Conservation (phyloP, 1,284 basidiomycete genomes). For the Ceraceosorus bombacis region DNA sequence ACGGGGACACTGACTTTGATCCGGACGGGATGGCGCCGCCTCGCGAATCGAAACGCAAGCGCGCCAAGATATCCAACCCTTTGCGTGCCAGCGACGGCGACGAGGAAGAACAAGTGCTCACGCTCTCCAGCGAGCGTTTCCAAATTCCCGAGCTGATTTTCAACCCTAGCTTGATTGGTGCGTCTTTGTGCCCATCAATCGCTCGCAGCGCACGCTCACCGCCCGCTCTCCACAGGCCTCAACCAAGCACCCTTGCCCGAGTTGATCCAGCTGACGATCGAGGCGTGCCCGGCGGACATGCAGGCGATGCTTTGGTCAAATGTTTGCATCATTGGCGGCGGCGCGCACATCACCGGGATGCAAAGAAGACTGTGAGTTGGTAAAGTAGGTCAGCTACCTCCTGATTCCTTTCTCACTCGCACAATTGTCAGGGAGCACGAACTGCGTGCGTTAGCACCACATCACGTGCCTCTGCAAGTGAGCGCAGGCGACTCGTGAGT, state of each 20-base stretch:
- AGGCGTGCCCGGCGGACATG: constrained; percentile 55
- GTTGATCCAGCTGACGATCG: constrained; percentile 68
- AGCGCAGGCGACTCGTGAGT: neutral
- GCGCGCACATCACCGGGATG: constrained; percentile 67
- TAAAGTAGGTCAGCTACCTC: neutral
- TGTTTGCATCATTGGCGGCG: constrained; percentile 80
- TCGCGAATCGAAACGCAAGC: neutral
- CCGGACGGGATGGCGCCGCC: constrained; percentile 17
- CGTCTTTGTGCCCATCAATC: neutral
- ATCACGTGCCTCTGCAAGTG: constrained; percentile 22
- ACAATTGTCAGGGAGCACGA: constrained; percentile 16
- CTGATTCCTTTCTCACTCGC: neutral
- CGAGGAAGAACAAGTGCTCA: constrained; percentile 66
- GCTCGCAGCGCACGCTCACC: constrained; percentile 2
- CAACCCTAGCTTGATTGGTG: constrained; percentile 77
- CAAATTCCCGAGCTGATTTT: constrained; percentile 81
- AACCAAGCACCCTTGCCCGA: constrained; percentile 70
- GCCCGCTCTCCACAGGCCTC: constrained; percentile 56
- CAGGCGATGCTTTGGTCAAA: constrained; percentile 90
- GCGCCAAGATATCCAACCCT: constrained; percentile 8
- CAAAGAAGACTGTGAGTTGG: constrained; percentile 59
- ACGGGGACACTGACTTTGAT: constrained; percentile 20
- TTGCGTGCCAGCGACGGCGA: constrained; percentile 10
- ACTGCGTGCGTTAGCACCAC: constrained; percentile 22
- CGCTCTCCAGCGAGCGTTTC: constrained; percentile 83